Evolutionary conservation across 129 eudicot species (phyloP), one percentile per base, ranked within the genome.

Genomic region (Tagetes erecta): DNA sequence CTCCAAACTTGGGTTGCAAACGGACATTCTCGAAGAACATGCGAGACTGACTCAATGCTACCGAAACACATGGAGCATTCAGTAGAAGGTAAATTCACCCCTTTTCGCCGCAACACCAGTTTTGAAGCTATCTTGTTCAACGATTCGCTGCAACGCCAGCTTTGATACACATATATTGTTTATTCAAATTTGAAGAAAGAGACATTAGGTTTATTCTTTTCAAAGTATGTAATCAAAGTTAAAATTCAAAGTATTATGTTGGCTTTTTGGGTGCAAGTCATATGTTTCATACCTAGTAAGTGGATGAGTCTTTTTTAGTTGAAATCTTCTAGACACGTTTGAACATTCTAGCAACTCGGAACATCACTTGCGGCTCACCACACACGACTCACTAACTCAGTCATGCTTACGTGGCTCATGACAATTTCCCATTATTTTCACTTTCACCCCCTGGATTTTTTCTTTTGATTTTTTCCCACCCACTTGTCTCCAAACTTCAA

Each of bases 391-490:
- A 42, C 70, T 68, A 44, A 78, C 73, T 37, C 70, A 49, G 84
- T 86, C 86, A 83, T 3, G 72, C 83, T 57, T 50, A 86, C 90
- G 79, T 76, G 67, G 58, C 65, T 63, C 64, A 70, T 80, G 83
- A 72, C 79, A 78, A 73, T 55, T 76, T 8, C 37, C 40, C 20
- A 41, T 57, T 57, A 46, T 67, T 72, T 73, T 59, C 44, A 62
- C 68, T 39, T 68, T 42, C 72, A 44, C 3, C 39, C 75, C 57
- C n/a, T 57, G 5, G 5, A 52, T 53, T 2, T 64, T 3, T 71
- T 4, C 1, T 50, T 44, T 67, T 12, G 64, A 5, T 36, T 8
- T 58, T 13, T 40, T 34, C 58, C 8, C 41, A 50, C 42, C 82
- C 64, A 78, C 67, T 71, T 78, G 82, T 33, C 78, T 52, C 67